Percentiles rank a stretch among this genome's conserved stretches.
Conservation (phyloP, 768 basidiomycete genomes). For the Coprinopsis strossmayeri region DNA sequence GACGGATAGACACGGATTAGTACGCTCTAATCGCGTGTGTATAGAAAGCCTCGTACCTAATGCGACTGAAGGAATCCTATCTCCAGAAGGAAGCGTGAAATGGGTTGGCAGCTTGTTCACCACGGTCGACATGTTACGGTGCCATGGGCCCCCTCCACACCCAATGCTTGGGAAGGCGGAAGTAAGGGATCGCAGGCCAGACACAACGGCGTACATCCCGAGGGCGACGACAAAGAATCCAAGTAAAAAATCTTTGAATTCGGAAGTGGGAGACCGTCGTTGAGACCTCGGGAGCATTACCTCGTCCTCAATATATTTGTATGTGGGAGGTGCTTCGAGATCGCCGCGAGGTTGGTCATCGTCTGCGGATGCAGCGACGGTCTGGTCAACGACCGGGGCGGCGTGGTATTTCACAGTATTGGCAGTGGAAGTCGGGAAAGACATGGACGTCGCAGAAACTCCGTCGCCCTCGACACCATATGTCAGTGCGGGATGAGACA, state of each 20-base stretch:
- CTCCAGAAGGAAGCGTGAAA: slow-evolving; percentile 59
- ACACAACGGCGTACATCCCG: slow-evolving; percentile 11
- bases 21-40: neutral
- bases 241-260: slow-evolving; percentile 10
- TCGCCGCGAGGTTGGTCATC: neutral
- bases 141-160: slow-evolving; percentile 2
- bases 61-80: slow-evolving; percentile 61
- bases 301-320: neutral
- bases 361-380: neutral
- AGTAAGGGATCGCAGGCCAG: slow-evolving; percentile 2
- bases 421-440: neutral
- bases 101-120: slow-evolving; percentile 31
- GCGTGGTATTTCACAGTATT: neutral
- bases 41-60: slow-evolving; percentile 23
- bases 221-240: slow-evolving; percentile 10
- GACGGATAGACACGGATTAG: neutral
- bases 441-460: neutral
- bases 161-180: neutral
- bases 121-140: slow-evolving; percentile 10
- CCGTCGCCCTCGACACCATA: too few relatives aligned
- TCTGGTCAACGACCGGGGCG: neutral
- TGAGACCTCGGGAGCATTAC: neutral
- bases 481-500: neutral
- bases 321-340: slow-evolving; percentile 2
- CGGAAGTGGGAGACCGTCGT: neutral